Evolutionary conservation across 176 grass and related monocot species (phyloP), one percentile per base, ranked within the genome.

Genomic region (Avena sativa): DNA sequence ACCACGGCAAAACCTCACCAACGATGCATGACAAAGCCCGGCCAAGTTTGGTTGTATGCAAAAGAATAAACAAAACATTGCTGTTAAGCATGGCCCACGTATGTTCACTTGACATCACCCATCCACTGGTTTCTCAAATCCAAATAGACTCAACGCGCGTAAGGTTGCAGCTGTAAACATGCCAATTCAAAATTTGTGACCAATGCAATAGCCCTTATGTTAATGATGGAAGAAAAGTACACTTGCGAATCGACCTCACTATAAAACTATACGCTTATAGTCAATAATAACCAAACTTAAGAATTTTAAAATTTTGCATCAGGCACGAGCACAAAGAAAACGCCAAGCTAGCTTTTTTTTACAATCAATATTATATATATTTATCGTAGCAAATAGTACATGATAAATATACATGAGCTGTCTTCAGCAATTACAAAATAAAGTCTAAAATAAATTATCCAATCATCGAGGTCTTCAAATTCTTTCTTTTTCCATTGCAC

Each of bases 61-160:
- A 49, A 25, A 74, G n/a, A 0, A 40, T 66, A 14, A 48, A 19
- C 30, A 36, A 3, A 74, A 5, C 10, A 12, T 74, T 12, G 44
- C 5, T 49, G 20, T 50, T 49, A 25, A 74, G 44, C 71, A 14
- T 25, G 44, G 71, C 44, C 44, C 5, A 13, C 4, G 11, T 46
- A n/a, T 3, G 11, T 74, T 49, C 71, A 74, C 5, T 74, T 74
- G n/a, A 74, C 71, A 49, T 73, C 71, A 14, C 70, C n/a, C 43
- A 14, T 21, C 63, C 43, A 43, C 20, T 47, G 11, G 43, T 73
- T 74, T 74, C 71, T 34, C 32, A 34, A 34, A 34, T 34, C 32
- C 32, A 34, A 34, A 4, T 34, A 40, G 6, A 40, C 5, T 40
- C 38, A 40, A 70, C 15, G 16, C 66, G 66, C 34, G 66, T 70